Percentiles rank a stretch among this genome's conserved stretches.
Conservation (phyloP, 257 asterid species). For the Salvia miltiorrhiza region DNA sequence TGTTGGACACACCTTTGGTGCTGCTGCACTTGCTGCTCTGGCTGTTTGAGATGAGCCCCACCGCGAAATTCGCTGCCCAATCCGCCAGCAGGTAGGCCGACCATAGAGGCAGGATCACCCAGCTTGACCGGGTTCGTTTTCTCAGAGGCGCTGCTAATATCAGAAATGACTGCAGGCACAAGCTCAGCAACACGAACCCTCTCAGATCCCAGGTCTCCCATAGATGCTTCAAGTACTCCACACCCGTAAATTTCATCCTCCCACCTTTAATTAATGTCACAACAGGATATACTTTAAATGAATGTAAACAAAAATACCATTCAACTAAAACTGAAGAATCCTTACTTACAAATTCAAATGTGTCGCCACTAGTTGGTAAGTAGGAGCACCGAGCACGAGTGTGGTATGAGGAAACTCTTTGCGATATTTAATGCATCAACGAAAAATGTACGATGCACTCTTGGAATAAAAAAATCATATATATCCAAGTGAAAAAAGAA, state of each 20-base stretch:
- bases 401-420: background rate
- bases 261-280: background rate
- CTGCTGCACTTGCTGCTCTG: constrained; percentile 8
- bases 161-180: constrained; percentile 36
- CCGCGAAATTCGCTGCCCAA: constrained; percentile 44
- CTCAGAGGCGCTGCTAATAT: constrained; percentile 35
- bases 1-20: background rate
- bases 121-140: constrained; percentile 20
- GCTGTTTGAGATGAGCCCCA: constrained; percentile 48
- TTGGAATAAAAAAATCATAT: constrained; percentile 5
- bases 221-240: constrained; percentile 10
- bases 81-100: constrained; percentile 50
- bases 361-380: background rate
- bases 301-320: no score
- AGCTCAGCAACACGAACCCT: constrained; percentile 38
- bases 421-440: constrained; percentile 11
- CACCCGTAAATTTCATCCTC: background rate
- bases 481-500: background rate
- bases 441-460: constrained; percentile 6
- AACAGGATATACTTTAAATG: no score
- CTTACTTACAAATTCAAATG: no score
- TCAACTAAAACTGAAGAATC: no score
- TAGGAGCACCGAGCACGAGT: background rate
- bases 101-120: constrained; percentile 39
- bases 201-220: constrained; percentile 47